Evolutionary conservation across 805 yeast genomes (phyloP).

Genomic region (Candida verbasci): DNA sequence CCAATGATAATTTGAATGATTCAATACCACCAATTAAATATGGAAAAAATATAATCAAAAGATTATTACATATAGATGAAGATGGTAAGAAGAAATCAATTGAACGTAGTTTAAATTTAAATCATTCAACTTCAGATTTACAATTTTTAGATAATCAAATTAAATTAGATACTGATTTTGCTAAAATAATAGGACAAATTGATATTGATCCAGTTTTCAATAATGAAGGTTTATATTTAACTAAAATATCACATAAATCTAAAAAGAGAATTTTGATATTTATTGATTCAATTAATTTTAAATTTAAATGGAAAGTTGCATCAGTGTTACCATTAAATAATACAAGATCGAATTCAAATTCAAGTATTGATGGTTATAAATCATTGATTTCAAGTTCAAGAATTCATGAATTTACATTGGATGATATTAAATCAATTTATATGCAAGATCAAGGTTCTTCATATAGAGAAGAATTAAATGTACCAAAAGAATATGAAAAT

Average conservation of each 20-base stretch:
- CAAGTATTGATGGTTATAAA: conserved; percentile 15
- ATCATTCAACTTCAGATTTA: neutral
- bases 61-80: conserved; percentile 11
- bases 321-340: conserved; percentile 15
- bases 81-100: conserved; percentile 5
- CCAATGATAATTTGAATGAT: conserved; percentile 13
- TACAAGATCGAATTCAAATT: conserved; percentile 16
- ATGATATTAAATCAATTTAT: conserved; percentile 59
- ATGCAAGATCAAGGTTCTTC: conserved; percentile 71
- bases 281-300: conserved; percentile 52
- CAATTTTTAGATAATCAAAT: conserved; percentile 5
- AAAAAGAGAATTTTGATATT: conserved; percentile 53
- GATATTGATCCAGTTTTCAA: conserved; percentile 44
- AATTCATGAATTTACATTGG: conserved; percentile 40
- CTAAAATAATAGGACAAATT: conserved; percentile 13
- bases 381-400: conserved; percentile 14
- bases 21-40: neutral
- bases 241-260: conserved; percentile 69
- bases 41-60: conserved; percentile 11
- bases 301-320: conserved; percentile 45
- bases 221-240: conserved; percentile 55
- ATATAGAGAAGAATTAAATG: conserved; percentile 79
- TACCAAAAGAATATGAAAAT: conserved; percentile 58
- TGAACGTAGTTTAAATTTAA: conserved; percentile 1
- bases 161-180: conserved; percentile 11